Base-by-base conservation (phyloP, 2,329 filamentous ascomycete genomes). In the Penicillium paneum region DNA sequence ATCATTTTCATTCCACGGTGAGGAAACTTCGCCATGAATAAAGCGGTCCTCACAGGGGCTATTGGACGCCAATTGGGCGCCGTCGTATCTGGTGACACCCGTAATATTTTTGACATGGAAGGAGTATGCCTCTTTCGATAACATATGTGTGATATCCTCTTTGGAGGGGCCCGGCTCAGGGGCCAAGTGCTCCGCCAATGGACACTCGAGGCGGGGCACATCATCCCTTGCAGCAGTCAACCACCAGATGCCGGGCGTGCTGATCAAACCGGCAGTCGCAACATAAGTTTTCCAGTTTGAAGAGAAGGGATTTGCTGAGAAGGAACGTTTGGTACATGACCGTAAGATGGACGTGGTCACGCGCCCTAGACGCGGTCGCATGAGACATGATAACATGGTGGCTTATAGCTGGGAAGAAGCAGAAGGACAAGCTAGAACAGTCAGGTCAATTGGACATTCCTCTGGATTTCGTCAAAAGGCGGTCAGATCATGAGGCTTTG, bases 31-130 rank as follows among this genome's bases (percentile, higher is more conserved):
- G 1, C 64, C 64, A 54, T 69, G 67, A 11, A 55, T 55, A 43
- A 66, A 70, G 10, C 43, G 49, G 40, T 70, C 67, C 46, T 70
- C 72, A 6, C 71, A 70, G 0, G 72, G 73, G 24, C 64, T 68
- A 63, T 74, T 77, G 15, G 69, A 71, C 5, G 69, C 72, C 29
- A 71, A 32, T 51, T 67, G 66, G 11, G 56, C 48, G 13, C 64
- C 65, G 45, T 69, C 64, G 17, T 69, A 69, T 45, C 65, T 57
- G 12, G 28, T 48, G 32, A 70, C 58, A 3, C 61, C 60, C 3
- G 61, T 3, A n/a, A 66, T 42, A 10, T 57, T 39, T 15, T n/a
- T 49, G 36, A 65, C 60, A 1, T 19, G 45, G n/a, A 57, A 49
- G 0, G 66, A 64, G 49, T 64, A 68, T 29, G 65, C 60, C 8